Evolutionary conservation across 2,329 filamentous ascomycete species (phyloP).

Genomic region (Paramyrothecium sp.): DNA sequence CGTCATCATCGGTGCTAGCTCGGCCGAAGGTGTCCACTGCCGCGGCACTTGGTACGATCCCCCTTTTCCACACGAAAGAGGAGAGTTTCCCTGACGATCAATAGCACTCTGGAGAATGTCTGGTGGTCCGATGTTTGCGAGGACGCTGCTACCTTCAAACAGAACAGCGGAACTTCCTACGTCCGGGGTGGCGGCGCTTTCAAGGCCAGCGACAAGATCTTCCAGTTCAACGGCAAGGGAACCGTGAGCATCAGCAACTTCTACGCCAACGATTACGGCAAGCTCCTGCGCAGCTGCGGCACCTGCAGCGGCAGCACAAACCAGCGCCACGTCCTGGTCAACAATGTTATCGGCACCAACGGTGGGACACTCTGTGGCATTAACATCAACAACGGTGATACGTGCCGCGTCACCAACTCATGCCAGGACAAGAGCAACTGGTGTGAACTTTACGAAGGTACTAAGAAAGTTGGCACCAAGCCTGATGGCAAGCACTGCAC

Average conservation of each 20-base stretch:
- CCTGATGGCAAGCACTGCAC: constrained; percentile 1
- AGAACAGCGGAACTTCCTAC: background rate
- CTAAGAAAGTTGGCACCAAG: background rate
- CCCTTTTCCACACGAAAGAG: background rate
- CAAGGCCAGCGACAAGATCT: constrained; percentile 2
- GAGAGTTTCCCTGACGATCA: too few relatives aligned
- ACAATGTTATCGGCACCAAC: background rate
- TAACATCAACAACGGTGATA: background rate
- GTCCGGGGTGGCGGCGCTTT: constrained; percentile 1
- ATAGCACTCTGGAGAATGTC: constrained; percentile 1
- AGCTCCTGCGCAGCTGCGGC: constrained; percentile 50
- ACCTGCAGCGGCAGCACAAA: constrained; percentile 43
- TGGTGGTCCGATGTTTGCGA: constrained; percentile 3
- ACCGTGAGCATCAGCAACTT: constrained; percentile 1
- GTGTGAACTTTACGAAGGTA: background rate
- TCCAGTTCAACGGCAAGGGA: constrained; percentile 3
- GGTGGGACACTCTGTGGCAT: constrained; percentile 1
- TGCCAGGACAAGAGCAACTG: background rate
- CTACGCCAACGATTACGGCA: constrained; percentile 35
- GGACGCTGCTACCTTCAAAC: constrained; percentile 2
- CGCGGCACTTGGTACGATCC: background rate
- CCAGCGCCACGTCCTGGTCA: background rate
- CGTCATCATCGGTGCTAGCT: constrained; percentile 1
- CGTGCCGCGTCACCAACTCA: background rate
- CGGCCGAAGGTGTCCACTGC: constrained; percentile 2